Conservation (phyloP, 176 grass and related monocot genomes). For the Triticum dicoccoides region DNA sequence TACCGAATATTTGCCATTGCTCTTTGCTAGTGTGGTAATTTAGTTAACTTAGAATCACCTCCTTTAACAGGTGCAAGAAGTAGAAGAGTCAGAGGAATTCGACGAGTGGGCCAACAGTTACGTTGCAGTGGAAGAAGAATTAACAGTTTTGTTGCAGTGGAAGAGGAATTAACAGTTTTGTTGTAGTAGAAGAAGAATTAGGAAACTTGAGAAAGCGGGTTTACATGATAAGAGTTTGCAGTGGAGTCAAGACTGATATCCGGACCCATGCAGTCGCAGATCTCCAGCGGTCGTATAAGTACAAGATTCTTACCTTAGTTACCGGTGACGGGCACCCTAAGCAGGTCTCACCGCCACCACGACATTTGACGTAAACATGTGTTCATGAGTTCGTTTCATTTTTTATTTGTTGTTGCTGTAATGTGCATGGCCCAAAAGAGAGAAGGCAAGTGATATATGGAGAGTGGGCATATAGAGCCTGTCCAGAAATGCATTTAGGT, state of each 20-base stretch:
- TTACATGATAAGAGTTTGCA: background rate
- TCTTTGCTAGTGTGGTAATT: background rate
- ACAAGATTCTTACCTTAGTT: conserved; percentile 16
- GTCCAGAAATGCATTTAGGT: conserved; percentile 15
- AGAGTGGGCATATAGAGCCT: background rate
- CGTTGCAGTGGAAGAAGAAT: background rate
- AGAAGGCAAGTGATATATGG: background rate
- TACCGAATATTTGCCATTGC: background rate
- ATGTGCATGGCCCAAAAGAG: background rate
- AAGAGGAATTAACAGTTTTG: conserved; percentile 10
- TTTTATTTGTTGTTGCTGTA: background rate
- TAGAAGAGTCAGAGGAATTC: conserved; percentile 12
- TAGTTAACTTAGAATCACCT: background rate
- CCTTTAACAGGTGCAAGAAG: conserved; percentile 13
- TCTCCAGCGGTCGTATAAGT: background rate
- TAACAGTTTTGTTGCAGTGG: background rate
- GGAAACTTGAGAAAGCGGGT: background rate
- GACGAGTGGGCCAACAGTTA: background rate
- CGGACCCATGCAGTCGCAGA: background rate
- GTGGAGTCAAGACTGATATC: background rate
- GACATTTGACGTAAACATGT: conserved; percentile 1
- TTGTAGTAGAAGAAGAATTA: background rate
- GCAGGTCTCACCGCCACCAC: background rate
- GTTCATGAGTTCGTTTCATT: background rate
- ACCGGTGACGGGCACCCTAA: background rate